Base-by-base conservation (phyloP, 2,329 filamentous ascomycete species). In the Epichloe coenophiala region DNA sequence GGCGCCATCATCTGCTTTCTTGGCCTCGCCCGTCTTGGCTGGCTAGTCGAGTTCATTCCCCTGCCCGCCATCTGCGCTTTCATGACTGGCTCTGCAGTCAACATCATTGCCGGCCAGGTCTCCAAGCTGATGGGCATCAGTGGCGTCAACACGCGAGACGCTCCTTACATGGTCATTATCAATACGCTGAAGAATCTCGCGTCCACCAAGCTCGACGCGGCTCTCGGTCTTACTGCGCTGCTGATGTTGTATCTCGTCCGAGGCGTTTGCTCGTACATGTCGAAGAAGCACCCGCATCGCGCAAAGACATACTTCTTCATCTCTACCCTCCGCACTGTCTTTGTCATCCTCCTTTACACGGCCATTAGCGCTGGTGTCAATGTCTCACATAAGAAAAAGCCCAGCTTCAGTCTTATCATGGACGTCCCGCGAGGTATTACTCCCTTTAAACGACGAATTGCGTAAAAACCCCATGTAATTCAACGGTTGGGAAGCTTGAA, bases 321-420 rank as follows among this genome's bases (percentile, higher is more conserved):
- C 48, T 84, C 81, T 17, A 91, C 88, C 0, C 74, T 93, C 39
- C 81, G 87, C 38, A 88, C 86, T 4, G 84, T 80, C 1, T 89
- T 93, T 61, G 83, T 90, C 57, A 88, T 93, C 54, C 68, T 91
- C 43, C 74, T 93, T 2, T 91, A 90, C 68, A 87, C 85, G 7
- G 71, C 86, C 58, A 84, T 91, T 63, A 86, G 84, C 65, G 87
- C 78, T 55, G 76, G 85, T 8, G 77, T 78, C 57, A 88, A 88
- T 63, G 68, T 83, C 35, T 65, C 83, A 55, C 73, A 73, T 56
- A 72, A 64, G 50, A 62, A 66, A n/a, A 60, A 81, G 9, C 77
- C 81, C 3, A 69, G 69, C 35, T 83, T 90, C 64, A 73, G 68
- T 52, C 77, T 90, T 42, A 70, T 91, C 1, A 79, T 81, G 13